phyloP scores from a whole-genome alignment of 352 stramenopile species.

The Phytophthora citricola region DNA sequence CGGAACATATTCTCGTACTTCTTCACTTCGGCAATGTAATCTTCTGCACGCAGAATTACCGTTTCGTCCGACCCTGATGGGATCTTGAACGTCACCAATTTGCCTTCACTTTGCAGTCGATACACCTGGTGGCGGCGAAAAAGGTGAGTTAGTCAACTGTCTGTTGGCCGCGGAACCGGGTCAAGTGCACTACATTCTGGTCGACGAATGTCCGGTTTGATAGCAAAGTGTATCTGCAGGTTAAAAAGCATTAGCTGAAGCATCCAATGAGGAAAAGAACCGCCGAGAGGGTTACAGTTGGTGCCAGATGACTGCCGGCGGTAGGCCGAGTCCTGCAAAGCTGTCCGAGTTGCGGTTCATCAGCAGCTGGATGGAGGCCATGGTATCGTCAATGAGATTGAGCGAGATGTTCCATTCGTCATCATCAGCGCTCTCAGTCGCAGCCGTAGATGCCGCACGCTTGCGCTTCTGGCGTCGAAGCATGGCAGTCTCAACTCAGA shows the following conservation, averaged over 20 bases:
- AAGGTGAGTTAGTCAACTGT: slow-evolving; percentile 6
- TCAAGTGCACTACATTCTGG: slow-evolving; percentile 49
- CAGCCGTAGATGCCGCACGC: slow-evolving; percentile 3
- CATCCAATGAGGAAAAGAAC: background rate
- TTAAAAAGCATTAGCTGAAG: background rate
- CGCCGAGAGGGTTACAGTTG: slow-evolving; percentile 48
- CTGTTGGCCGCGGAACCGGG: background rate
- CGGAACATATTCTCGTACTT: slow-evolving; percentile 45
- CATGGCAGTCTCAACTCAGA: slow-evolving; percentile 12
- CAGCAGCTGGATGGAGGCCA: slow-evolving; percentile 60
- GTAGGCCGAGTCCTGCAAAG: slow-evolving; percentile 45
- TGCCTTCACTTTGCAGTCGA: slow-evolving; percentile 45
- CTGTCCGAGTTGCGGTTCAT: slow-evolving; percentile 43
- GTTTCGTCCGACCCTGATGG: slow-evolving; percentile 50
- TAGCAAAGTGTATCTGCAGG: slow-evolving; percentile 58
- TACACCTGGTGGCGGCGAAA: slow-evolving; percentile 41
- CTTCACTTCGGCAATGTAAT: slow-evolving; percentile 47
- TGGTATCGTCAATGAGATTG: slow-evolving; percentile 59
- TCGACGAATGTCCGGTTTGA: slow-evolving; percentile 70
- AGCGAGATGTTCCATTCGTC: slow-evolving; percentile 34
- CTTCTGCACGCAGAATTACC: slow-evolving; percentile 37
- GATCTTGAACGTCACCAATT: slow-evolving; percentile 59
- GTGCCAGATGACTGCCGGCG: slow-evolving; percentile 57
- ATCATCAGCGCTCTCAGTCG: slow-evolving; percentile 13
- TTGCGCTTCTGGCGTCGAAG: slow-evolving; percentile 41